These are phyloP conservation scores for Coemansia asiatica DNA, from an alignment of 192 early-diverging fungal genomes.

Conservation along the genomic window DNA sequence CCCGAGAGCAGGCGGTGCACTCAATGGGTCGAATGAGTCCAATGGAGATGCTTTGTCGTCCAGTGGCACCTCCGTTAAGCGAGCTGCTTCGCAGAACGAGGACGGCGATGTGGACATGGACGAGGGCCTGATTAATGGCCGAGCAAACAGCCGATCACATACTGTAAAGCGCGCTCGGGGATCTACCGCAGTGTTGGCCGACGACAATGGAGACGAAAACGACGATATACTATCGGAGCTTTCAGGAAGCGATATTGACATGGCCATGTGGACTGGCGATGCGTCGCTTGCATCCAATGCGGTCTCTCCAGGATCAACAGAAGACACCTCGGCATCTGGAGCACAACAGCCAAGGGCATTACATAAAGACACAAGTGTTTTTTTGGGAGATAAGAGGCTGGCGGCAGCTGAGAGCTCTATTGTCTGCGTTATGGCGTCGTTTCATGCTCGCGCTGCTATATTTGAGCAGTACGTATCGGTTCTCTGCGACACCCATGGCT, in stretches of 20 bases:
- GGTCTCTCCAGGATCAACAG: slow-evolving; percentile 21
- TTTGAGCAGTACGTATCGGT: slow-evolving; percentile 73
- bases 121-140: neutral
- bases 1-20: neutral
- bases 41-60: slow-evolving; percentile 1
- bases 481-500: slow-evolving; percentile 55
- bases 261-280: slow-evolving; percentile 38
- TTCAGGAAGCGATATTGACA: slow-evolving; percentile 46
- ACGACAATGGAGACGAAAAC: slow-evolving; percentile 20
- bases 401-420: slow-evolving; percentile 35
- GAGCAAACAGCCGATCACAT: neutral
- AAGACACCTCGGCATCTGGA: neutral
- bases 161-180: slow-evolving; percentile 28
- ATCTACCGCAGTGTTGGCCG: slow-evolving; percentile 1
- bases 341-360: neutral
- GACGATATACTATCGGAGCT: slow-evolving; percentile 47
- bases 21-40: neutral
- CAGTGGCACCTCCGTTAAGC: slow-evolving; percentile 16
- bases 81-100: slow-evolving; percentile 14
- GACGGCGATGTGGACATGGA: neutral
- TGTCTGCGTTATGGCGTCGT: slow-evolving; percentile 56
- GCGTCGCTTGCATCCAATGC: slow-evolving; percentile 23
- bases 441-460: slow-evolving; percentile 70
- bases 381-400: neutral
- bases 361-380: neutral